phyloP scores from a whole-genome alignment of 108 stramenopile species.

The Skeletonema menzelii region DNA sequence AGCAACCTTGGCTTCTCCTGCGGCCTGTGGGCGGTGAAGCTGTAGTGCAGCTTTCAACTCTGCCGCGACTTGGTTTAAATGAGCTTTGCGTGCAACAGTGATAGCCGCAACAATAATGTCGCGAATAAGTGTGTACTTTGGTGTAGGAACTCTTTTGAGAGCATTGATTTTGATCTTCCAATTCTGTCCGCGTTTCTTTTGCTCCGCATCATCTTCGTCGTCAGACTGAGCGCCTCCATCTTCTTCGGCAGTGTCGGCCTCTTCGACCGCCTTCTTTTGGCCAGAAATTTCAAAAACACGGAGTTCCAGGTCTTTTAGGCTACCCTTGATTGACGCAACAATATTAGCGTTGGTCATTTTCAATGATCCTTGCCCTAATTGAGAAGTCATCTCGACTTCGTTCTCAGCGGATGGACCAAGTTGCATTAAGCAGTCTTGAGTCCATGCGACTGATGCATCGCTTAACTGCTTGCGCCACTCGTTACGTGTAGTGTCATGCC shows the following conservation, averaged over 20 bases:
- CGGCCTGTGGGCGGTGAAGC: slow-evolving; percentile 63
- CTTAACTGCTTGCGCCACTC: slow-evolving; percentile 63
- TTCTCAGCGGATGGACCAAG: slow-evolving; percentile 32
- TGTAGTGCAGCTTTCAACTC: slow-evolving; percentile 67
- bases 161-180: slow-evolving; percentile 79
- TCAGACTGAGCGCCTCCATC: slow-evolving; percentile 54
- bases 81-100: slow-evolving; percentile 77
- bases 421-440: slow-evolving; percentile 36
- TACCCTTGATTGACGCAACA: slow-evolving; percentile 49
- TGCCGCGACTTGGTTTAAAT: slow-evolving; percentile 64
- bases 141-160: slow-evolving; percentile 52
- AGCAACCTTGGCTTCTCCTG: slow-evolving; percentile 60
- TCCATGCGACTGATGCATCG: slow-evolving; percentile 61
- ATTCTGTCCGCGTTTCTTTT: slow-evolving; percentile 39
- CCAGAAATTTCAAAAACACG: slow-evolving; percentile 59
- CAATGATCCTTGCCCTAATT: not conserved
- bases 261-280: slow-evolving; percentile 59
- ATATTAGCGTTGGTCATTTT: slow-evolving; percentile 37
- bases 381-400: not conserved
- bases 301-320: slow-evolving; percentile 34
- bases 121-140: slow-evolving; percentile 53
- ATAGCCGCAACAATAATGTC: slow-evolving; percentile 71
- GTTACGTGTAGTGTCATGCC: slow-evolving; percentile 47
- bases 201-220: slow-evolving; percentile 52
- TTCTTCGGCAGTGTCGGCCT: slow-evolving; percentile 69